Evolutionary conservation across 495 filamentous ascomycete genomes (phyloP), one percentile per base, ranked within the genome.

Genomic region (Podospora comata): DNA sequence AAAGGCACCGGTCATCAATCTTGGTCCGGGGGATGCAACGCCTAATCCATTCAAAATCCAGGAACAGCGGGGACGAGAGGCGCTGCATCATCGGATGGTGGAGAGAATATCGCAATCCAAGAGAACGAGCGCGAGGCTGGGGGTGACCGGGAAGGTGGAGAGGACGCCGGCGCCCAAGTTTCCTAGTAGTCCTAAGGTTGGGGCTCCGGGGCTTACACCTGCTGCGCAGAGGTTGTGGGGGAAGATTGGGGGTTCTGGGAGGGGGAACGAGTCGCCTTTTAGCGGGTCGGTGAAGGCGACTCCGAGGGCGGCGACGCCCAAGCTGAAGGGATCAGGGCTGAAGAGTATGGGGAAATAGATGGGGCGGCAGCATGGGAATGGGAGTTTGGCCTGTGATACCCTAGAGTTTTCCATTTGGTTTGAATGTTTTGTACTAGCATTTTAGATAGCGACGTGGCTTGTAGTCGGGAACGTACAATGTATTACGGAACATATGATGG

Each of bases 31-130:
- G 23, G 88, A 92, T 66, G 75, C 83, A 13, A 87, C 87, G 0
- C 87, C 88, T 0, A 93, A 94, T 66, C 94, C 94, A 2, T 99
- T 99, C 76, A 86, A 89, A 56, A 88, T 99, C 60, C 80, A 85
- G 44, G 87, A 93, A 71, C 87, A 89, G 48, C 88, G 92, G 67
- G 88, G 85, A 74, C 83, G 96, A 15, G 95, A 99, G 78, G 87
- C 87, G 64, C 81, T 97, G 15, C 95, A 96, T 78, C 88, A 94
- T 74, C 87, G 89, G 19, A 93, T 99, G 88, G 96, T 99, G 5
- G 95, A 98, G 66, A 86, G 87, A 61, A 90, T 91, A 0, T 88
- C 89, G 1, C 89, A 90, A 76, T 88, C 84, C 15, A 94, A 92
- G 74, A 84, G 91, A 23, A 77, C 75, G 5, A 81, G 79, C 19